Percentiles rank a stretch among this genome's conserved stretches.
Evolutionary conservation across 345 rosid species (phyloP).

Genomic region (Odontarrhena argentea): DNA sequence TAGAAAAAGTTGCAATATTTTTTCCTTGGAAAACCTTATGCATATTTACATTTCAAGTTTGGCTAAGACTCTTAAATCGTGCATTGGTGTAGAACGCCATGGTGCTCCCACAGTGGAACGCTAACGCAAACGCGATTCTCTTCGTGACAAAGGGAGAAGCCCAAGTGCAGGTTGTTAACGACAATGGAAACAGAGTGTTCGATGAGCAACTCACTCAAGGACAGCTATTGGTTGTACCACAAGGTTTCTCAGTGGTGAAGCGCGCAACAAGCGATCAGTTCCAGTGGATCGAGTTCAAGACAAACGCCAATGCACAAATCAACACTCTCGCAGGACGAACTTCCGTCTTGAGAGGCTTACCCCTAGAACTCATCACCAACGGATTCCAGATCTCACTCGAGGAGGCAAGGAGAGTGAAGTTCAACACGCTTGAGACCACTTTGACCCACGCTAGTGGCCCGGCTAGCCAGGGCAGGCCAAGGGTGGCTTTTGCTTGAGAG

Average conservation of each 20-base stretch:
- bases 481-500: conserved; percentile 20
- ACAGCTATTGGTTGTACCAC: conserved; percentile 64
- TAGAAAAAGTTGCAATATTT: neutral
- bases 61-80: no score
- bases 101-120: conserved; percentile 66
- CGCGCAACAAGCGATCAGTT: conserved; percentile 51
- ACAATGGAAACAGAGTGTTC: conserved; percentile 62
- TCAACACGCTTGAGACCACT: conserved; percentile 40
- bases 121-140: conserved; percentile 61
- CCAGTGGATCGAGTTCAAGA: conserved; percentile 70
- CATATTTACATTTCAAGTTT: no score
- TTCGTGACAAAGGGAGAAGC: conserved; percentile 62
- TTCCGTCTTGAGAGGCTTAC: conserved; percentile 39
- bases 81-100: conserved; percentile 52
- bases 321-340: conserved; percentile 42
- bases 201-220: conserved; percentile 57
- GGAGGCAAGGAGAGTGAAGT: conserved; percentile 40
- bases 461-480: conserved; percentile 29
- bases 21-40: neutral
- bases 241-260: conserved; percentile 59
- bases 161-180: conserved; percentile 58
- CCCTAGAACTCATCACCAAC: conserved; percentile 30
- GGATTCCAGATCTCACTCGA: conserved; percentile 36
- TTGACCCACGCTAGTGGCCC: conserved; percentile 38
- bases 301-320: conserved; percentile 47